A percentile compares a stretch with the other conserved stretches of the same genome.
Evolutionary conservation across 1,139 yeast species (phyloP).

Genomic region (Neolecta irregularis): DNA sequence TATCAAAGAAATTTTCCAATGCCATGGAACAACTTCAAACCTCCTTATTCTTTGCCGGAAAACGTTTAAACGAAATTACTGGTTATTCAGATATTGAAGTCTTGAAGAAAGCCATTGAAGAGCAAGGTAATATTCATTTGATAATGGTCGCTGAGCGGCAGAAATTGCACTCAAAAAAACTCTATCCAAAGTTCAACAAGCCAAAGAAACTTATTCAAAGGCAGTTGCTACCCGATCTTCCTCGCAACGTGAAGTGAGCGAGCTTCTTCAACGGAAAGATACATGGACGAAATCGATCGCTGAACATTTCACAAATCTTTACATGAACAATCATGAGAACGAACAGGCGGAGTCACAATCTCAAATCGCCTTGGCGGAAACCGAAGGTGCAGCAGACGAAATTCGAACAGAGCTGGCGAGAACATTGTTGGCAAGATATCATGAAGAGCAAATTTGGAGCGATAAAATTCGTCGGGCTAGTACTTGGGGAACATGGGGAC

Average conservation of each 20-base stretch:
- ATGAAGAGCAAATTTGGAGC: constrained; percentile 97
- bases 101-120: constrained; percentile 46
- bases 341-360: constrained; percentile 46
- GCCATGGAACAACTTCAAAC: constrained; percentile 51
- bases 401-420: constrained; percentile 54
- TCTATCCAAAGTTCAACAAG: constrained; percentile 34
- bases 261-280: constrained; percentile 68
- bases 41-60: constrained; percentile 52
- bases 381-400: constrained; percentile 55
- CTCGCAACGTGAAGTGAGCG: constrained; percentile 79
- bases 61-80: constrained; percentile 73
- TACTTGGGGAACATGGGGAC: constrained; percentile 89
- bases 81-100: constrained; percentile 76
- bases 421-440: constrained; percentile 73
- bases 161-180: constrained; percentile 36
- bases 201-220: constrained; percentile 41
- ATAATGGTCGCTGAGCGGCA: constrained; percentile 16
- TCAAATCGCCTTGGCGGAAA: constrained; percentile 34
- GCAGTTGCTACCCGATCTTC: constrained; percentile 52
- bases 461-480: constrained; percentile 88
- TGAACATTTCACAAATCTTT: constrained; percentile 68
- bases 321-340: constrained; percentile 65
- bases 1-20: constrained; percentile 44
- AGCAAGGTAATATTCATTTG: constrained; percentile 15
- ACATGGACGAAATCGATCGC: constrained; percentile 66